phyloP scores from a whole-genome alignment of 352 stramenopile species.

The Blastocystis sp. region DNA sequence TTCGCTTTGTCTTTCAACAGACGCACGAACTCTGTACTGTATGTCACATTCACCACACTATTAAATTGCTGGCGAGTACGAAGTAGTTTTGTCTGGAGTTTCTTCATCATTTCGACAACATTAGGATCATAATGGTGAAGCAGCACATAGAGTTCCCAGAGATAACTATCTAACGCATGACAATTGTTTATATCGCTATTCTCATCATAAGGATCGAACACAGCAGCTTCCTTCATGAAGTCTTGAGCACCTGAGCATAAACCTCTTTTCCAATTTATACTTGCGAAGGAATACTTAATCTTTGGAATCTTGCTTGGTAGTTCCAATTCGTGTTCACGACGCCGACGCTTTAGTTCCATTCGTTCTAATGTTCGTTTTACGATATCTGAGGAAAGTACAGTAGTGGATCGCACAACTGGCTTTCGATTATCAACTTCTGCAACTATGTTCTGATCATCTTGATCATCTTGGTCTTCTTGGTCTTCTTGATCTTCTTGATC shows the following conservation, averaged over 20 bases:
- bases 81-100: conserved; percentile 66
- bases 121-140: conserved; percentile 78
- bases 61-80: conserved; percentile 25
- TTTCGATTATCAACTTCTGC: conserved; percentile 23
- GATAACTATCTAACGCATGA: conserved; percentile 75
- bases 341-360: conserved; percentile 28
- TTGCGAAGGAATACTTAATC: conserved; percentile 63
- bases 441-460: conserved; percentile 7
- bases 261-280: conserved; percentile 64
- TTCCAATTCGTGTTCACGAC: not conserved
- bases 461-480: not conserved
- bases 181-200: conserved; percentile 71
- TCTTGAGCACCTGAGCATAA: conserved; percentile 70
- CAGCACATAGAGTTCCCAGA: conserved; percentile 80
- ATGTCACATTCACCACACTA: conserved; percentile 8
- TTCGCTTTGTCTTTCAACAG: not conserved
- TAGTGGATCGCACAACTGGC: not conserved
- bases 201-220: conserved; percentile 74
- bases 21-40: conserved; percentile 17
- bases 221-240: conserved; percentile 69
- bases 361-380: not conserved
- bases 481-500: not conserved
- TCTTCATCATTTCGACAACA: conserved; percentile 72
- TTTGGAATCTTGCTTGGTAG: not conserved
- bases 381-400: conserved; percentile 38